Percentiles rank a stretch among this genome's conserved stretches.
These are phyloP conservation scores for Colletotrichum sp. DNA, from an alignment of 2,329 filamentous ascomycete species.

Conservation along the genomic window DNA sequence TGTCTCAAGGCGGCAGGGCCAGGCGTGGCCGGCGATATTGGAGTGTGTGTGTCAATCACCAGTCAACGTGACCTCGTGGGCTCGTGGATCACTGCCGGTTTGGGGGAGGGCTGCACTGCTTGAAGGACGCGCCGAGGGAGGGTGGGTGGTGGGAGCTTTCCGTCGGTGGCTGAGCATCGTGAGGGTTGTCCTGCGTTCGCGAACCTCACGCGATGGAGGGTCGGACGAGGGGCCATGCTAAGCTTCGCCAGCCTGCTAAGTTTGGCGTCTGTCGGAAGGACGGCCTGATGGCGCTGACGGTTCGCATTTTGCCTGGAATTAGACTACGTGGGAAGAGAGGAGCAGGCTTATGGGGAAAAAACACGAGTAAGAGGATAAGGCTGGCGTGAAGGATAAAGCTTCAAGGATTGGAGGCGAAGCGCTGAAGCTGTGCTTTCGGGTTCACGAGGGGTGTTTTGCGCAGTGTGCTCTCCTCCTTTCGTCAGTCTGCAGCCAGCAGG, in stretches of 20 bases:
- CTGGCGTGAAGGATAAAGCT: not conserved
- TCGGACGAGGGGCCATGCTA: not conserved
- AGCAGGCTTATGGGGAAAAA: not conserved
- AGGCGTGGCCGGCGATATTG: not conserved
- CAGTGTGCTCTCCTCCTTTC: not conserved
- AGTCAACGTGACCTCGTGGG: slow-evolving; percentile 12
- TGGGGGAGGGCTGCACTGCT: not conserved
- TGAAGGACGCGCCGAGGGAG: not conserved
- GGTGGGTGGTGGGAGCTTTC: not conserved
- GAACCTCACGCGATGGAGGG: not conserved
- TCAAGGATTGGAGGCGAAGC: not conserved
- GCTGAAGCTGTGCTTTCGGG: not conserved
- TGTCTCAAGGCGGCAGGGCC: slow-evolving; percentile 14
- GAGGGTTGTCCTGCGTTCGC: not conserved
- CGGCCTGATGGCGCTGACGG: not conserved
- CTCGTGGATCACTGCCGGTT: slow-evolving; percentile 13
- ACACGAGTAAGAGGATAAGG: not conserved
- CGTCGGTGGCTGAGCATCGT: slow-evolving; percentile 2
- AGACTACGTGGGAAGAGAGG: not conserved
- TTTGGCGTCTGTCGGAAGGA: not conserved
- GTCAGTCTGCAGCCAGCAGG: not conserved
- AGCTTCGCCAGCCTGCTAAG: not conserved
- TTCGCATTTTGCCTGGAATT: not conserved
- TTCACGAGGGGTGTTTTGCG: not conserved
- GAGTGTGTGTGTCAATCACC: not conserved